Conservation (phyloP, 805 yeast species). For the Myxozyma vanderwaltii region DNA sequence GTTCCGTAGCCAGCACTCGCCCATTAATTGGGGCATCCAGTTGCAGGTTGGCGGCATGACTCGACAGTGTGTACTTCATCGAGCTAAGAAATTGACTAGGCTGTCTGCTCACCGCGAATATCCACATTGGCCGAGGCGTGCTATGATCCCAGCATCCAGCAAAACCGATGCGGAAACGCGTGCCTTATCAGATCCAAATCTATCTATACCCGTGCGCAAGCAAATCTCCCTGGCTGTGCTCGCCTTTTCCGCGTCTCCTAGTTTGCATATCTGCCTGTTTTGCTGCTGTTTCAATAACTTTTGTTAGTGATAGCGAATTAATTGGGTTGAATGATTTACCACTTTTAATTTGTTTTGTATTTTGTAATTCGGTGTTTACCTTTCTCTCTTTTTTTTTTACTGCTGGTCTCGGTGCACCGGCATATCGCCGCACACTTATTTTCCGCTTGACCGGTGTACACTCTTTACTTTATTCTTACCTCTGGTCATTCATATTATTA, state of each 20-base stretch:
- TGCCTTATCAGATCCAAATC: slow-evolving; percentile 2
- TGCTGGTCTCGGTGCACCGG: neutral
- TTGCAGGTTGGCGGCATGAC: neutral
- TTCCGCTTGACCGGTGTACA: neutral
- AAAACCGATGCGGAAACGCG: neutral
- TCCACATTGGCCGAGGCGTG: neutral
- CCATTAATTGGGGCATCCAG: slow-evolving; percentile 12
- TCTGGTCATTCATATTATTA: too few relatives aligned
- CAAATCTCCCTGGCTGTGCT: too few relatives aligned
- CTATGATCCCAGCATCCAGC: neutral
- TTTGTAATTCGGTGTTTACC: neutral
- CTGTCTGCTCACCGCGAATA: slow-evolving; percentile 2
- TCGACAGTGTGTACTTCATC: neutral
- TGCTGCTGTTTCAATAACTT: too few relatives aligned
- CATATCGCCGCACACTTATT: neutral
- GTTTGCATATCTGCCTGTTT: too few relatives aligned
- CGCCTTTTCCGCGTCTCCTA: too few relatives aligned
- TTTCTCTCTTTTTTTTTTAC: neutral
- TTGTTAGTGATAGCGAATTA: too few relatives aligned
- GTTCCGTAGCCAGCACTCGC: slow-evolving; percentile 11
- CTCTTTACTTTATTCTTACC: neutral
- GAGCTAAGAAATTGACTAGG: slow-evolving; percentile 4
- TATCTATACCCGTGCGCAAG: too few relatives aligned
- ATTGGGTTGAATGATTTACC: too few relatives aligned
- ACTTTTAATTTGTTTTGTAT: too few relatives aligned